Conservation (phyloP, 331 rosid species). For the Cucumis variabilis region DNA sequence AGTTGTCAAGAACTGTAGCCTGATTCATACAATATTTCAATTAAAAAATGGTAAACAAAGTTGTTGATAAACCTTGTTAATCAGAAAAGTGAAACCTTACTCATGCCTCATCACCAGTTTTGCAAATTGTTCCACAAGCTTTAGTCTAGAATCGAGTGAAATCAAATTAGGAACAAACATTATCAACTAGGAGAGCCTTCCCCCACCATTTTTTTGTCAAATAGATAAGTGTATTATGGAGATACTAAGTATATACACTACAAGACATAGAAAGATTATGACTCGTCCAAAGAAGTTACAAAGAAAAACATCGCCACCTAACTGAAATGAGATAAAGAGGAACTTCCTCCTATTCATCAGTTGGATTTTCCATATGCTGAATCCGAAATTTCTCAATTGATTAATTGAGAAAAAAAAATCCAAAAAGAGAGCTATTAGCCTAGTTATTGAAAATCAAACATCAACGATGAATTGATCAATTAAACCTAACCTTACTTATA, state of each 20-base stretch:
- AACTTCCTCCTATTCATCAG: too few species aligned
- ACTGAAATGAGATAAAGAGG: too few species aligned
- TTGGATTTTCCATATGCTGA: too few species aligned
- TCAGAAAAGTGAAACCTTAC: slow-evolving; percentile 60
- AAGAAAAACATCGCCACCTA: too few species aligned
- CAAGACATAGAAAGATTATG: neutral
- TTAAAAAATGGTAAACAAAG: slow-evolving; percentile 37
- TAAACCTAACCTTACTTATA: too few species aligned
- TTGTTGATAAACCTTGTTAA: slow-evolving; percentile 22
- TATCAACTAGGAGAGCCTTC: slow-evolving; percentile 8
- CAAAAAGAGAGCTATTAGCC: too few species aligned
- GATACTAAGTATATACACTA: neutral
- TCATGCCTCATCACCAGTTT: slow-evolving; percentile 79
- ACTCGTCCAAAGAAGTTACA: neutral
- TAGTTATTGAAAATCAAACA: too few species aligned
- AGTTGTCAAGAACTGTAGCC: slow-evolving; percentile 83
- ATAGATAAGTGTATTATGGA: neutral
- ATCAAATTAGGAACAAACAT: slow-evolving; percentile 13
- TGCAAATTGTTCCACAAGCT: slow-evolving; percentile 78
- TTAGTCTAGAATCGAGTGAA: slow-evolving; percentile 68
- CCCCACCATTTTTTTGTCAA: slow-evolving; percentile 10
- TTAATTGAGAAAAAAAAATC: too few species aligned
- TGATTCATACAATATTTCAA: slow-evolving; percentile 51
- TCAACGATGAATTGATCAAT: too few species aligned
- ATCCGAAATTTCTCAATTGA: too few species aligned